A percentile compares a stretch with the other conserved stretches of the same genome.
Evolutionary conservation across 768 basidiomycete species (phyloP).

Genomic region (Cystobasidium onofrii): DNA sequence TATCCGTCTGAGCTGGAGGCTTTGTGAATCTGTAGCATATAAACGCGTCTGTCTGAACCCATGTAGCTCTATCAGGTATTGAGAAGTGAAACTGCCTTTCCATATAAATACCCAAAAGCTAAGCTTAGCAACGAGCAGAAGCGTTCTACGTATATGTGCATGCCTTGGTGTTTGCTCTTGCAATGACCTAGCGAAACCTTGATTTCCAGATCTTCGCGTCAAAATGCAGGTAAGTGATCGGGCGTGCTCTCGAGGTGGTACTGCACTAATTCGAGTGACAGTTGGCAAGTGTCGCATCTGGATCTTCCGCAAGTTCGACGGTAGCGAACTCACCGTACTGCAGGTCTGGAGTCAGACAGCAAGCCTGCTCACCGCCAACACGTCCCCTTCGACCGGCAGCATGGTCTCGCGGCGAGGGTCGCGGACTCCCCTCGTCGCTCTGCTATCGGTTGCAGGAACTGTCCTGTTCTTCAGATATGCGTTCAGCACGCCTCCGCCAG

Average conservation of each 20-base stretch:
- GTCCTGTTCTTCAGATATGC: slow-evolving; percentile 14
- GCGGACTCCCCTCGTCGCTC: slow-evolving; percentile 16
- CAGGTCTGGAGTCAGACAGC: not conserved
- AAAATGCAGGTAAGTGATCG: not conserved
- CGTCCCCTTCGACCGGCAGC: not conserved
- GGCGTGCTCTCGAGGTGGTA: not conserved
- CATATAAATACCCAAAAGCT: not conserved
- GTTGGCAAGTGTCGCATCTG: not conserved
- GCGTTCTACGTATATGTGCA: too few relatives aligned
- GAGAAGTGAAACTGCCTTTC: not conserved
- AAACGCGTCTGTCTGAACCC: not conserved
- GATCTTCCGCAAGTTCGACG: not conserved
- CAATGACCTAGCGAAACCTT: too few relatives aligned
- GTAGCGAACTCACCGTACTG: not conserved
- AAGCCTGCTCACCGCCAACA: not conserved
- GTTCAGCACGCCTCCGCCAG: not conserved
- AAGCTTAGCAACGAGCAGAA: too few relatives aligned
- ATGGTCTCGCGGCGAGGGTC: slow-evolving; percentile 9
- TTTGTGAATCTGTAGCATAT: not conserved
- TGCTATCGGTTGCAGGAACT: slow-evolving; percentile 7
- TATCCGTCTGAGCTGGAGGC: not conserved
- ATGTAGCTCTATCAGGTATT: not conserved
- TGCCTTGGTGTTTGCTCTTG: too few relatives aligned
- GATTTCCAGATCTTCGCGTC: too few relatives aligned
- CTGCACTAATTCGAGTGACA: not conserved